phyloP scores from a whole-genome alignment of 148 eudicot genomes.

The Rhododendron simsii region DNA sequence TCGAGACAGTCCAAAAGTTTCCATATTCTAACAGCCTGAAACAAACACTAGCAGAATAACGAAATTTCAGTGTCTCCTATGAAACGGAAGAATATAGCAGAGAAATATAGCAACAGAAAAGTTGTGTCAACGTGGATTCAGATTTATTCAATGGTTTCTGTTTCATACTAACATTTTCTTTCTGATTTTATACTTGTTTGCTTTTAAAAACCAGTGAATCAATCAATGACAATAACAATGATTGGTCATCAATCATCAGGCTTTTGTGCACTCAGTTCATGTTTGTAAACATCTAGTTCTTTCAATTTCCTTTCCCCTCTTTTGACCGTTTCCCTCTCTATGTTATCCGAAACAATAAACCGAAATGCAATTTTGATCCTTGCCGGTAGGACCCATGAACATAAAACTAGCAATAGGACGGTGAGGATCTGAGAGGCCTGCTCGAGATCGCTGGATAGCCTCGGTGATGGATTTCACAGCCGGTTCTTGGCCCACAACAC shows the following conservation, averaged over 20 bases:
- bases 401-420: slow-evolving; percentile 91
- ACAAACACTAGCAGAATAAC: not conserved
- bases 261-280: not conserved
- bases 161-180: not conserved
- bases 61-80: not conserved
- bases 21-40: not conserved
- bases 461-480: slow-evolving; percentile 87
- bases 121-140: not conserved
- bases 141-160: not conserved
- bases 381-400: slow-evolving; percentile 96
- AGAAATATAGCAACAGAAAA: not conserved
- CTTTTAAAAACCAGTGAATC: too few relatives aligned
- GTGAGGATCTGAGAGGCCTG: slow-evolving; percentile 90
- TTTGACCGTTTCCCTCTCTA: not conserved
- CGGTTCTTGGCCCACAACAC: slow-evolving; percentile 86
- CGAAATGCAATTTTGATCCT: not conserved
- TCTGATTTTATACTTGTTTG: not conserved
- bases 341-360: not conserved
- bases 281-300: not conserved
- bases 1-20: not conserved
- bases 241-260: not conserved
- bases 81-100: not conserved
- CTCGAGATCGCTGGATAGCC: slow-evolving; percentile 91
- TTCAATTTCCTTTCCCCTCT: not conserved
- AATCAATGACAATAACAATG: not conserved